phyloP scores from a whole-genome alignment of 805 yeast genomes.

The Teunomyces cretensis region DNA sequence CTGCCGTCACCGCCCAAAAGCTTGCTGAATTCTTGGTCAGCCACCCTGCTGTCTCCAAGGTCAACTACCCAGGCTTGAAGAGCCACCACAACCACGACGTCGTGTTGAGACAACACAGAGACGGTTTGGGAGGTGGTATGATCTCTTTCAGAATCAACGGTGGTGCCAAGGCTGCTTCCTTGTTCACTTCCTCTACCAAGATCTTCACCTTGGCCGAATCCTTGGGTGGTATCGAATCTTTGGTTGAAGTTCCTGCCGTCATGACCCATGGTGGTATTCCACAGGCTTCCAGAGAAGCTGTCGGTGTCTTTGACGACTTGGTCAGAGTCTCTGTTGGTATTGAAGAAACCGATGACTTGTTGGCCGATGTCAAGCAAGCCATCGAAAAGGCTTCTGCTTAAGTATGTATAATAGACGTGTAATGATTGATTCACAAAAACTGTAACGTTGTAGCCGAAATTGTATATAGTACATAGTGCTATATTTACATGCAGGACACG shows the following conservation, averaged over 20 bases:
- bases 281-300: slow-evolving; percentile 68
- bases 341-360: slow-evolving; percentile 31
- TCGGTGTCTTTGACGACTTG: slow-evolving; percentile 80
- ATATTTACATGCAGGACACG: background rate
- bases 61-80: slow-evolving; percentile 82
- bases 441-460: no score
- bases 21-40: slow-evolving; percentile 63
- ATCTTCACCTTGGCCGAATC: slow-evolving; percentile 86
- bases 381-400: slow-evolving; percentile 33
- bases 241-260: slow-evolving; percentile 83
- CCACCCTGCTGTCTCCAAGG: slow-evolving; percentile 56
- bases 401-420: slow-evolving; percentile 2
- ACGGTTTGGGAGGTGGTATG: slow-evolving; percentile 90
- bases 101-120: slow-evolving; percentile 74
- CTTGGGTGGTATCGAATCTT: slow-evolving; percentile 84
- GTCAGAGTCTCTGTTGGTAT: slow-evolving; percentile 50
- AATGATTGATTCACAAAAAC: no score
- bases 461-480: no score
- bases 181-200: slow-evolving; percentile 71
- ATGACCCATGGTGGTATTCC: slow-evolving; percentile 95
- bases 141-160: slow-evolving; percentile 84
- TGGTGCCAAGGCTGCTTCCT: slow-evolving; percentile 73
- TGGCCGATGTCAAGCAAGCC: slow-evolving; percentile 56
- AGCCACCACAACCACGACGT: slow-evolving; percentile 62
- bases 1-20: slow-evolving; percentile 61